Evolutionary conservation across 2,329 filamentous ascomycete genomes (phyloP).

Genomic region (Paracorniculantispora psalliotae): DNA sequence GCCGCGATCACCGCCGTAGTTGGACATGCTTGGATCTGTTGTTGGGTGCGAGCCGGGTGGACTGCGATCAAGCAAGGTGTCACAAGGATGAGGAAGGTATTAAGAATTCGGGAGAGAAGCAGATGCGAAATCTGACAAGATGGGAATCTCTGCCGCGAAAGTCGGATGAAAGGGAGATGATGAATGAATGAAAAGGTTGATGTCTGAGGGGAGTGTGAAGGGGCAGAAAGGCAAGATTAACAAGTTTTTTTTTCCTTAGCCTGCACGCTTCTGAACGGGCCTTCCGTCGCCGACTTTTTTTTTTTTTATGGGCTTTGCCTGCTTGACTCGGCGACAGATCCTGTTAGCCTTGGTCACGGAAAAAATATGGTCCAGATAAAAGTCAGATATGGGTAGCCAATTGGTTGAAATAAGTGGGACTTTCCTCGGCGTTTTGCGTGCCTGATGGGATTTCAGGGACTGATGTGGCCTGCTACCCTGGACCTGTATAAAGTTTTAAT

Average conservation of each 20-base stretch:
- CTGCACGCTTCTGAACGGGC: conserved; percentile 14
- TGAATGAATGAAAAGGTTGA: conserved; percentile 3
- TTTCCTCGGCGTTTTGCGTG: not conserved
- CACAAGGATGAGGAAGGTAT: conserved; percentile 2
- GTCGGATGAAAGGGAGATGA: not conserved
- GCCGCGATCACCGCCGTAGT: conserved; percentile 35
- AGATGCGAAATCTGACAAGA: conserved; percentile 1
- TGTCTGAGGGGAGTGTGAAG: conserved; percentile 11
- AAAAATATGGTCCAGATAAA: not conserved
- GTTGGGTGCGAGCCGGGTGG: not conserved
- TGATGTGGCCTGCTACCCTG: not conserved
- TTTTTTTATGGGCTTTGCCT: conserved; percentile 18
- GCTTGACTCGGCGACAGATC: not conserved
- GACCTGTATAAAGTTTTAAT: not conserved
- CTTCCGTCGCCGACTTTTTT: conserved; percentile 17
- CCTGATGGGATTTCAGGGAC: not conserved
- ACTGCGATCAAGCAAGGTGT: not conserved
- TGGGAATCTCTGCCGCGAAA: conserved; percentile 5
- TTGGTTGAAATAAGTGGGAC: conserved; percentile 1
- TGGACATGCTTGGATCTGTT: conserved; percentile 37
- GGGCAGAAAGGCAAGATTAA: conserved; percentile 12
- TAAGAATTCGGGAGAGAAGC: not conserved
- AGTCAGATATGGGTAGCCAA: not conserved
- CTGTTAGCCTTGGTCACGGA: not conserved
- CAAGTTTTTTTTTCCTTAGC: conserved; percentile 20